A percentile compares a stretch with the other conserved stretches of the same genome.
Evolutionary conservation across 2,329 filamentous ascomycete species (phyloP).

Genomic region (Botrytis cinerea): DNA sequence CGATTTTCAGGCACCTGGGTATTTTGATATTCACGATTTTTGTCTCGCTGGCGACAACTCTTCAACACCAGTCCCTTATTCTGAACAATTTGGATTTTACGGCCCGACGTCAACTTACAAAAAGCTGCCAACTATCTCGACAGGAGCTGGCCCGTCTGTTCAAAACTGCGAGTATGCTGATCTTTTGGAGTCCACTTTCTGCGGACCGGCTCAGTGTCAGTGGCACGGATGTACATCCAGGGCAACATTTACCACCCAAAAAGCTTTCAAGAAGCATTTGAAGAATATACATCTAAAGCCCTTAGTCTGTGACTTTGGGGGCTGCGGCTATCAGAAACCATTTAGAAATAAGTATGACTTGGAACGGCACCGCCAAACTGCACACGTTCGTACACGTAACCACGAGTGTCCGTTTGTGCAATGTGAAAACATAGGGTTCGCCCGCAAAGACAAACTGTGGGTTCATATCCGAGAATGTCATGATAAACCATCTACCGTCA

Average conservation of each 20-base stretch:
- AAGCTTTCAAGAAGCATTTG: background rate
- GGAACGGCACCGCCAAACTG: slow-evolving; percentile 10
- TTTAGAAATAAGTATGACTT: slow-evolving; percentile 22
- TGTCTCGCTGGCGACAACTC: background rate
- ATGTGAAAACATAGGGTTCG: background rate
- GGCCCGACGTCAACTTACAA: background rate
- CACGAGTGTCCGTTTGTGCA: slow-evolving; percentile 14
- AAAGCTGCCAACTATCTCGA: background rate
- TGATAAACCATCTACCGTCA: background rate
- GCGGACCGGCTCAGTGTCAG: background rate
- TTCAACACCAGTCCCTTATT: background rate
- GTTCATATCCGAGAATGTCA: slow-evolving; percentile 9
- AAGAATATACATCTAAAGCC: slow-evolving; percentile 17
- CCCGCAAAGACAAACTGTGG: slow-evolving; percentile 16
- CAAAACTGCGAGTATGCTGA: background rate
- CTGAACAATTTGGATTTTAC: background rate
- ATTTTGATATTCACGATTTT: background rate
- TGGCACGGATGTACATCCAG: slow-evolving; percentile 1
- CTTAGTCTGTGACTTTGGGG: background rate
- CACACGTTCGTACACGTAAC: background rate
- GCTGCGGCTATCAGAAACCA: slow-evolving; percentile 20
- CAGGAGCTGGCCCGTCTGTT: background rate
- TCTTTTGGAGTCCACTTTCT: background rate
- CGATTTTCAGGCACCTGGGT: background rate
- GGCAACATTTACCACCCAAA: background rate